These are phyloP conservation scores for Aspergillus olivimuriae DNA, from an alignment of 495 filamentous ascomycete species.

Conservation along the genomic window DNA sequence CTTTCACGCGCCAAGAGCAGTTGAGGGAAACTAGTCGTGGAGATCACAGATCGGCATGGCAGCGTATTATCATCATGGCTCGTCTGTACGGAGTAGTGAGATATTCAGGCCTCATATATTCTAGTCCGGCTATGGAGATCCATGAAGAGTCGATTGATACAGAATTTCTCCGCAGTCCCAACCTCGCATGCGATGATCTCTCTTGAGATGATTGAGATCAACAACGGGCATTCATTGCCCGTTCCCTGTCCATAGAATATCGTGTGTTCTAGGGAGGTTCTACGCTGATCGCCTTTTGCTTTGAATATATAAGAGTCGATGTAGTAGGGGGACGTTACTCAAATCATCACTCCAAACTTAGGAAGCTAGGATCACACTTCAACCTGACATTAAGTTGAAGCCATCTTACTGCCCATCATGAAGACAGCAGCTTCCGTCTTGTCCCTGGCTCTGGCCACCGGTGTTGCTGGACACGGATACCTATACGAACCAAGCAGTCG, in stretches of 20 bases:
- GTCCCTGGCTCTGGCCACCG: background rate
- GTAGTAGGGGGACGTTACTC: too few species aligned
- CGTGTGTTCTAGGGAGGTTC: background rate
- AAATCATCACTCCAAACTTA: too few species aligned
- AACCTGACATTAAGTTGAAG: too few species aligned
- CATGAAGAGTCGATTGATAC: background rate
- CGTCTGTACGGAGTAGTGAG: background rate
- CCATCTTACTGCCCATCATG: background rate
- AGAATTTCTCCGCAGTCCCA: background rate
- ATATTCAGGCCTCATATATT: background rate
- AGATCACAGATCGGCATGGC: background rate
- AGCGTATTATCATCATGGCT: background rate
- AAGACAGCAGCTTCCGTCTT: background rate
- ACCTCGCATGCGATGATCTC: background rate
- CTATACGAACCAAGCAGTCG: slow-evolving; percentile 41
- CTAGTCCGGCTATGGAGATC: background rate
- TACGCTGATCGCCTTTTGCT: background rate
- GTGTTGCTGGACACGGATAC: slow-evolving; percentile 34
- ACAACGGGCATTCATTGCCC: slow-evolving; percentile 1
- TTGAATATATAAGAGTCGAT: background rate
- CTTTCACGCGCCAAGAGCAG: slow-evolving; percentile 1
- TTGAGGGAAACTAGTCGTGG: background rate
- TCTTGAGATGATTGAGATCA: background rate
- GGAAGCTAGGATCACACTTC: too few species aligned
- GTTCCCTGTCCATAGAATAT: background rate